These are phyloP conservation scores for Leccinum pellstonianum DNA, from an alignment of 768 basidiomycete species.

Conservation along the genomic window DNA sequence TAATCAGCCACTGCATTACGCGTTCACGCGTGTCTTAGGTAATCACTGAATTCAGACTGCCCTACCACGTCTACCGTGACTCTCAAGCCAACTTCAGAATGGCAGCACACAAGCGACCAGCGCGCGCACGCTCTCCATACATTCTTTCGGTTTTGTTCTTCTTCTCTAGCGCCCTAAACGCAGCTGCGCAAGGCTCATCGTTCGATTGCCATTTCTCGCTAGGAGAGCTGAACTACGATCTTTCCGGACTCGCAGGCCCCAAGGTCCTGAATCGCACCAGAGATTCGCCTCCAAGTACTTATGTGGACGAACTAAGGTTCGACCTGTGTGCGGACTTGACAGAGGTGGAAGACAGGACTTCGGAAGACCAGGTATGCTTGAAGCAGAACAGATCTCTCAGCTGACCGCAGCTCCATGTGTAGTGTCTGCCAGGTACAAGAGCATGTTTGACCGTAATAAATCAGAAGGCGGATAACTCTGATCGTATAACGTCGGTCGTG, in stretches of 20 bases:
- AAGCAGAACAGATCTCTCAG: neutral
- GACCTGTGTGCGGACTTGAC: slow-evolving; percentile 66
- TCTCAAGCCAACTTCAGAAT: slow-evolving; percentile 19
- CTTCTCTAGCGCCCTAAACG: slow-evolving; percentile 23
- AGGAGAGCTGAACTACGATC: slow-evolving; percentile 54
- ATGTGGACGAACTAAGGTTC: slow-evolving; percentile 59
- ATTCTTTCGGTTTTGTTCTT: slow-evolving; percentile 18
- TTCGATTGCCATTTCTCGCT: slow-evolving; percentile 54
- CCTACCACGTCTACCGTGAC: neutral
- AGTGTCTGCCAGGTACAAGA: slow-evolving; percentile 71
- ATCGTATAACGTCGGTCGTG: slow-evolving; percentile 72
- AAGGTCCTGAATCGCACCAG: slow-evolving; percentile 51
- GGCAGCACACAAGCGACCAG: slow-evolving; percentile 16
- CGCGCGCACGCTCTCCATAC: neutral
- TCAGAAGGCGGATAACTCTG: slow-evolving; percentile 48
- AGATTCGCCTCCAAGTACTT: slow-evolving; percentile 61
- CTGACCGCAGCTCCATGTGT: slow-evolving; percentile 10
- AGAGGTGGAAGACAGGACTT: slow-evolving; percentile 42
- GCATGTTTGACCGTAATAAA: slow-evolving; percentile 75
- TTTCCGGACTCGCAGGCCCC: slow-evolving; percentile 53
- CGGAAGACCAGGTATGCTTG: slow-evolving; percentile 65
- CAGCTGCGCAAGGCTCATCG: slow-evolving; percentile 38
- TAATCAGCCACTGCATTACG: slow-evolving; percentile 20
- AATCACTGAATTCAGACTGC: slow-evolving; percentile 17
- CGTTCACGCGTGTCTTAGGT: slow-evolving; percentile 36